phyloP scores from a whole-genome alignment of 1,284 basidiomycete genomes.

The Stereum hirsutum region DNA sequence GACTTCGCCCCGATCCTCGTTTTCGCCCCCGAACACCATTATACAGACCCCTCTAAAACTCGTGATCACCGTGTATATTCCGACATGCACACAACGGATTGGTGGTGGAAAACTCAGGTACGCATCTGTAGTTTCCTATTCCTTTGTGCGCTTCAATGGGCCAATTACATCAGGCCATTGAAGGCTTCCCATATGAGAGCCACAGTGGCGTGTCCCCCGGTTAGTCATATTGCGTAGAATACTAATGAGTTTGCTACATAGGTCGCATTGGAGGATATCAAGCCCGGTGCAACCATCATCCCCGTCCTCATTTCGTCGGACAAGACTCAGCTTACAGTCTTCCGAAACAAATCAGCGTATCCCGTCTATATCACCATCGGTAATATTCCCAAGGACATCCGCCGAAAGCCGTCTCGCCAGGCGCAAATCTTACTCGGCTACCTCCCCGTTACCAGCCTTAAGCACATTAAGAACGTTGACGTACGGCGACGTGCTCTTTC shows the following conservation, averaged over 20 bases:
- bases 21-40: neutral
- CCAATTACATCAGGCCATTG: too few relatives aligned
- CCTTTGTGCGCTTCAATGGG: too few relatives aligned
- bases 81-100: slow-evolving; percentile 1
- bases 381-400: slow-evolving; percentile 13
- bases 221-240: too few relatives aligned
- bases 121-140: too few relatives aligned
- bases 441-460: slow-evolving; percentile 6
- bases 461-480: neutral
- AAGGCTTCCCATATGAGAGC: too few relatives aligned
- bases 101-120: slow-evolving; percentile 7
- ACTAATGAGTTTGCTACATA: too few relatives aligned
- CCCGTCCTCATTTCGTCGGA: neutral
- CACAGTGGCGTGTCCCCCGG: too few relatives aligned
- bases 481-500: neutral
- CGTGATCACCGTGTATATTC: neutral
- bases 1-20: neutral
- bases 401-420: slow-evolving; percentile 6
- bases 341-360: slow-evolving; percentile 7
- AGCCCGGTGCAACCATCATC: neutral
- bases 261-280: neutral
- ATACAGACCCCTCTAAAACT: neutral
- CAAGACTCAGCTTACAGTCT: neutral
- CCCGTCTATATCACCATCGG: slow-evolving; percentile 17
- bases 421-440: slow-evolving; percentile 14